Evolutionary conservation across 2,329 filamentous ascomycete genomes (phyloP), one percentile per base, ranked within the genome.

Genomic region (Immersiporthe knoxdaviesiana): DNA sequence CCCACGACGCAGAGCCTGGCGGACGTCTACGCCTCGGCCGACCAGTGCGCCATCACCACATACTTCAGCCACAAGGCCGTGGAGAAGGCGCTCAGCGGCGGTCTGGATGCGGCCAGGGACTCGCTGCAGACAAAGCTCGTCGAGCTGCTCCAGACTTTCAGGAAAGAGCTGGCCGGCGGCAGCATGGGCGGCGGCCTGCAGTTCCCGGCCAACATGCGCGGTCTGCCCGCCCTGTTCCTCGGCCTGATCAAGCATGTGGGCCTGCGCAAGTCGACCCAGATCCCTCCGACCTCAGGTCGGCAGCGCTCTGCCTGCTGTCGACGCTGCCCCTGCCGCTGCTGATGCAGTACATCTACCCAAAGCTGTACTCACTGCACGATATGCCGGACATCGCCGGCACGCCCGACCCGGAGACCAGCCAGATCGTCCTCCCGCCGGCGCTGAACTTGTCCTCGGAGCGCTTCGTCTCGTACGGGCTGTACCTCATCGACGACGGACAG

Each of bases 41-140:
- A 99, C 77, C 95, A 97, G 80, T 91, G 91, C 75, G 96, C 96
- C 18, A 93, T 99, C 74, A 92, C 94, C 3, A 92, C 92, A 16
- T 98, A 95, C 84, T 98, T 95, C 84, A 95, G 92, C 75, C 96
- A 99, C 86, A 98, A 98, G 84, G 96, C 96, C 21, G 96, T 98
- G 3, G 96, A 99, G 83, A 88, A 93, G 74, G 90, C 92, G 14
- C 84, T 99, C 52, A 91, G 92, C 75, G 93, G 89, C 75, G 94
- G 95, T 52, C 84, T 99, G 65, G 96, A 99, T 75, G 91, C 93
- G 62, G 96, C 96, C 64, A 88, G 96, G 56, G 96, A 99, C 79
- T 91, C 93, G 61, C 85, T 98, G 58, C 94, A 97, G 79, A 89
- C 90, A 73, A 99, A 99, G 85, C 84, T 97, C 56, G 91, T 94